A percentile compares a stretch with the other conserved stretches of the same genome.
Evolutionary conservation across 768 basidiomycete genomes (phyloP).

Genomic region (Amanita jacksonii): DNA sequence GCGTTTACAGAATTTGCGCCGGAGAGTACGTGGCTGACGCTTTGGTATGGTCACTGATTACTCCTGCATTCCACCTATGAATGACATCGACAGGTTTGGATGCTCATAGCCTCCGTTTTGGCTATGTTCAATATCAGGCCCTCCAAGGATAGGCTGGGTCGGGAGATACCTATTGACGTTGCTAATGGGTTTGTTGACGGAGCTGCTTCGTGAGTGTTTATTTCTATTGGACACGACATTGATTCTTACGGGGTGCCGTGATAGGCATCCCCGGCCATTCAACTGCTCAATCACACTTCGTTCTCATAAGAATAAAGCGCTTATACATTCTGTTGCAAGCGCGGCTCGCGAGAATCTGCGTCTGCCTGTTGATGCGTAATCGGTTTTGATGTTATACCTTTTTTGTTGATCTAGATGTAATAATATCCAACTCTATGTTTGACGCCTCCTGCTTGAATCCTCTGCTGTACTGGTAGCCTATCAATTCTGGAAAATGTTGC

Average conservation of each 20-base stretch:
- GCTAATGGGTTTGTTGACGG: conserved; percentile 19
- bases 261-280: conserved; percentile 3
- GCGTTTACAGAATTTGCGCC: not conserved
- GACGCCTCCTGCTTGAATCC: too few species aligned
- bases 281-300: too few species aligned
- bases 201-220: conserved; percentile 23
- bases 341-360: too few species aligned
- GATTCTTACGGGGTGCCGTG: too few species aligned
- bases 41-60: conserved; percentile 12
- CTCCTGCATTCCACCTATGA: conserved; percentile 12
- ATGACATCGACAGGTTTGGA: conserved; percentile 17
- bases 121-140: conserved; percentile 21
- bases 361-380: too few species aligned
- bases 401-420: too few species aligned
- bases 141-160: conserved; percentile 17
- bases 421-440: too few species aligned
- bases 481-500: too few species aligned
- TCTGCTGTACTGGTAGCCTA: too few species aligned
- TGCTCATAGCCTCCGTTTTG: conserved; percentile 21
- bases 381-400: too few species aligned
- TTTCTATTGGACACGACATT: not conserved
- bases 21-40: not conserved
- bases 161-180: conserved; percentile 18
- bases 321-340: too few species aligned
- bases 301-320: too few species aligned